Evolutionary conservation across 2,329 filamentous ascomycete genomes (phyloP), one percentile per base, ranked within the genome.

Genomic region (Pseudopyrenochaeta lycopersici): DNA sequence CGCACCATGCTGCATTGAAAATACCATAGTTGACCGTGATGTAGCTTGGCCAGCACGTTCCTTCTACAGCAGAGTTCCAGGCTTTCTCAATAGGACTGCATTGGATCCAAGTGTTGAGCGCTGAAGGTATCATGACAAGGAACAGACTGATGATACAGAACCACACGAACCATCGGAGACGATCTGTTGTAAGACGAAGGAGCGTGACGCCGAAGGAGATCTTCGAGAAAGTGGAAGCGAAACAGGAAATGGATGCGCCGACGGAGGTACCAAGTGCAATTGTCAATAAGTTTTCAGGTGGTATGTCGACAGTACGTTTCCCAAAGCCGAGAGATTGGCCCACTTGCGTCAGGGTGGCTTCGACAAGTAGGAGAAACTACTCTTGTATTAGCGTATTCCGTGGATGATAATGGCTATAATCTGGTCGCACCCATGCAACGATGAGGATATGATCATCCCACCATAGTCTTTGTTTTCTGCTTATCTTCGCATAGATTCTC

Each of bases 361-460:
- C 55, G 15, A 55, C 46, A 12, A 68, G 51, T 14, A 71, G 61
- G 3, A 71, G 55, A 2, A 62, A 4, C 67, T 71, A 32, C n/a
- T 12, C 23, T 27, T 27, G 9, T 27, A 27, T 27, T 27, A 27
- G 9, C 23, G 23, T 9, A 2, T 12, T 11, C 23, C n/a, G 2
- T 46, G 29, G 7, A 15, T 11, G 30, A 2, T 11, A 35, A 12
- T 2, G 5, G 2, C 9, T 27, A 27, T 11, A 31, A 52, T 60
- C 15, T 54, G n/a, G n/a, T n/a, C n/a, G n/a, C n/a, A 69, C 68
- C 65, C 67, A 70, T 33, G 68, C 64, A 2, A 46, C n/a, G 3
- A 64, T 58, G 4, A 71, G 50, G n/a, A 70, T 65, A 21, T 67
- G 49, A 40, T 71, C 68, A 43, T 71, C 67, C 67, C 67, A 70